Base-by-base conservation (phyloP, 2,329 filamentous ascomycete species). In the Penicillium sp. region DNA sequence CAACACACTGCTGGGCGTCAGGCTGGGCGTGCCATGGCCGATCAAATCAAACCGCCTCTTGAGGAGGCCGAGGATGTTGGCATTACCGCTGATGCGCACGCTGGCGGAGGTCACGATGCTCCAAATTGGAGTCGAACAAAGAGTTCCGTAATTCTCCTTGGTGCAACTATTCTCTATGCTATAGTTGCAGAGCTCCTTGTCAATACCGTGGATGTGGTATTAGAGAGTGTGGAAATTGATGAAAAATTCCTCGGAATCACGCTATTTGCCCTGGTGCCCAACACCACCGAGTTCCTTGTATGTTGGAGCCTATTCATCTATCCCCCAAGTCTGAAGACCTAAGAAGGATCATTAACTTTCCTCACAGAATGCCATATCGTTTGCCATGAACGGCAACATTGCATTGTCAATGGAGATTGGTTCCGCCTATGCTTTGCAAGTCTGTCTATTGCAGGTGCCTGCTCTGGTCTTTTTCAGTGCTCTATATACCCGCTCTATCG, bases 351-450 rank as follows among this genome's bases (percentile, higher is more conserved):
- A 46, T 59, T 66, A n/a, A 60, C 58, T 33, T 24, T 8, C 16
- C n/a, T 35, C 31, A 45, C 58, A 92, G 87, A 99, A 99, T 75
- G 95, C 93, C 72, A 99, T 99, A 58, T 97, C 93, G 0, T 99
- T 99, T 73, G 95, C 95, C 53, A 99, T 99, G 93, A 98, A 99
- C 70, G 95, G 95, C 58, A 99, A 99, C 74, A 98, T 99, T 74
- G 95, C 95, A 0, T 80, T 99, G 19, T 97, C 92, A 37, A 99
- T 99, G 95, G 95, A 99, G 72, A 99, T 99, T 66, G 95, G 95
- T 64, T 97, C 93, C 0, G 93, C 93, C 2, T 99, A 99, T 71
- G 95, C 95, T 1, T 81, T 99, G 44, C 95, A 99, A 75, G 95
- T 99, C 49, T 97, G 93, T 71, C 82, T 99, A 27, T 82, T 99